phyloP scores from a whole-genome alignment of 2,329 filamentous ascomycete species.

The Beauveria asiatica region DNA sequence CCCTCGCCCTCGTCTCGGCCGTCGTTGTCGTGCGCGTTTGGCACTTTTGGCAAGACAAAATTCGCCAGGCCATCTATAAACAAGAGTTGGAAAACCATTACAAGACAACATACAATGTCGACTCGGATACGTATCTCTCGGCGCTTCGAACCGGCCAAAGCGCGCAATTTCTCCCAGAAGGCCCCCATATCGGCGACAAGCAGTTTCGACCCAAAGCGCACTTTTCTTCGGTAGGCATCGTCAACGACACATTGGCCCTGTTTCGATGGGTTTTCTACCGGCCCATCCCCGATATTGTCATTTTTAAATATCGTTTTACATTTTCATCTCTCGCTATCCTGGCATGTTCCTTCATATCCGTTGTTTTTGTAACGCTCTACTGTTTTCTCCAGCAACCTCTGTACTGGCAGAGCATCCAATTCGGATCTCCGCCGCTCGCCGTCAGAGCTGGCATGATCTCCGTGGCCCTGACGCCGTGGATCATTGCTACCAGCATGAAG shows the following conservation, averaged over 20 bases:
- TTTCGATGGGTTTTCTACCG: constrained; percentile 86
- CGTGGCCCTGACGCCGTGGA: constrained; percentile 87
- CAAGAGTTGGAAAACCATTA: constrained; percentile 65
- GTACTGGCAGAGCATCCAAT: constrained; percentile 80
- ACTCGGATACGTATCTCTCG: constrained; percentile 38
- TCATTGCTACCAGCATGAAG: constrained; percentile 82
- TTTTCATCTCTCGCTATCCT: constrained; percentile 74
- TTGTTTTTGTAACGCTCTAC: constrained; percentile 69
- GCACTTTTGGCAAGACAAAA: constrained; percentile 89
- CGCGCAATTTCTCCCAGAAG: constrained; percentile 68
- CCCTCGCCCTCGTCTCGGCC: constrained; percentile 58
- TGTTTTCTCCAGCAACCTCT: constrained; percentile 81
- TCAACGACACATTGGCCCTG: constrained; percentile 75
- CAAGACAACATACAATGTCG: constrained; percentile 42
- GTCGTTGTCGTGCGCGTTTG: constrained; percentile 67
- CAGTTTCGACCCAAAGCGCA: constrained; percentile 59
- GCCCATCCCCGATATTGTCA: constrained; percentile 65
- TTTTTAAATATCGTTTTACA: constrained; percentile 60
- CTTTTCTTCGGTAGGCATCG: constrained; percentile 61
- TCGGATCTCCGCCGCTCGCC: constrained; percentile 80
- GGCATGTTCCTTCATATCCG: constrained; percentile 55
- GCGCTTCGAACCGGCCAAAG: constrained; percentile 43
- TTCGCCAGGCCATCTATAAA: constrained; percentile 81
- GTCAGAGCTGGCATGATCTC: constrained; percentile 87
- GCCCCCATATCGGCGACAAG: constrained; percentile 46